Base-by-base conservation (phyloP, 2,329 filamentous ascomycete species). In the Seiridium cupressi region DNA sequence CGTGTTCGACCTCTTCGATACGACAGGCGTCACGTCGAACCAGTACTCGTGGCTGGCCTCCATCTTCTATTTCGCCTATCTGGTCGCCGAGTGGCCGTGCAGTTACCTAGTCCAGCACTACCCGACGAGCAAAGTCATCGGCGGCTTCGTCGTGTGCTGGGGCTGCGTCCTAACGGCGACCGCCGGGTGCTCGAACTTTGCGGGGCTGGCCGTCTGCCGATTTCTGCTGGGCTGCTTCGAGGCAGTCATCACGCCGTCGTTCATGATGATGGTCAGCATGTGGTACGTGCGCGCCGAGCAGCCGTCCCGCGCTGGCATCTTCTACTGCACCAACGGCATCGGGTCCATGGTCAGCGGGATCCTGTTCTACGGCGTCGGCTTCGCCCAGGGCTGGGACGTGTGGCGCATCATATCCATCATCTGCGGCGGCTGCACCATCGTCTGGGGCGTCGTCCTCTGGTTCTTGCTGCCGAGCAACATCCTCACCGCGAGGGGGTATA, bases 41-140 rank as follows among this genome's bases (percentile, higher is more conserved):
- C 71, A 84, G 57, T 86, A 85, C 62, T 77, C 76, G 49, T 84
- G 82, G 81, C 75, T 84, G n/a, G 79, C 81, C 1, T 81, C 76
- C 31, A 79, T 85, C 4, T 85, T 85, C 66, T 85, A 84, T 61
- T 74, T 85, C 18, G 82, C 72, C 5, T 66, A 66, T 54, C 55
- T 65, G 47, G 59, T 65, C 8, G 61, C 61, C n/a, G 63, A 66
- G 54, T 76, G 74, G 26, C 74, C 74, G 0, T 74, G 71, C 69
- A 61, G 69, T 34, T 73, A 68, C 55, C 65, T 76, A 0, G 73
- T 71, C 0, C 74, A 76, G 56, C 70, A 72, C 58, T 72, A 70
- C 1, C 67, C 62, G 2, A 74, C 75, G 71, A 73, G 66, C 31
- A 74, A 73, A 61, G 71, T 76, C 3, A 69, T 76, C 1, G 60